Percentiles rank a stretch among this genome's conserved stretches.
Evolutionary conservation across 2,329 filamentous ascomycete species (phyloP).

Genomic region (Phoma sp.): DNA sequence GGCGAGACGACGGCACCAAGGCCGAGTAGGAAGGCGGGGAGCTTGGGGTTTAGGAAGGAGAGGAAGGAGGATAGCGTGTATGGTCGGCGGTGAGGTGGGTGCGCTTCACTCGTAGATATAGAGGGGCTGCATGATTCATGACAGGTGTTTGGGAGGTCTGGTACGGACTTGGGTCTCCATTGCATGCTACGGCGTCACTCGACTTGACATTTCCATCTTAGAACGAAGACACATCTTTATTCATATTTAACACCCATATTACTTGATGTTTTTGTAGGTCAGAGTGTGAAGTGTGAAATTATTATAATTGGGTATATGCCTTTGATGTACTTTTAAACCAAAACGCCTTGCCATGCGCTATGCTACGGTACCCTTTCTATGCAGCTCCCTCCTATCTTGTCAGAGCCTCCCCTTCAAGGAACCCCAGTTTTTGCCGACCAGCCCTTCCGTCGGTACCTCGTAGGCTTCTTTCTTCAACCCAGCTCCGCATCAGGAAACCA

Average conservation of each 20-base stretch:
- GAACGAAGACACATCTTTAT: too few species aligned
- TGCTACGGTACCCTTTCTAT: not conserved
- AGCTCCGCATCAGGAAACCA: slow-evolving; percentile 28
- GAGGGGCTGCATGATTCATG: not conserved
- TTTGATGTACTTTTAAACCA: not conserved
- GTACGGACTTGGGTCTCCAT: not conserved
- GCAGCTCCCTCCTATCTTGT: too few species aligned
- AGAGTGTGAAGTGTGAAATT: not conserved
- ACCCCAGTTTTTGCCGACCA: too few species aligned
- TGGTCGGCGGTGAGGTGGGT: slow-evolving; percentile 45
- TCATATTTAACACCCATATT: too few species aligned
- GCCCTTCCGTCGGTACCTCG: too few species aligned
- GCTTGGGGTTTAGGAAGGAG: slow-evolving; percentile 34
- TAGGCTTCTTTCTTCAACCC: not conserved
- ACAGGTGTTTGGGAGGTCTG: not conserved
- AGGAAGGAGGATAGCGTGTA: slow-evolving; percentile 51
- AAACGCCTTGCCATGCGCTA: slow-evolving; percentile 11
- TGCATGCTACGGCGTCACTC: not conserved
- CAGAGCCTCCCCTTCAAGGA: too few species aligned
- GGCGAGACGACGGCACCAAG: slow-evolving; percentile 29
- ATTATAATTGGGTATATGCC: slow-evolving; percentile 5
- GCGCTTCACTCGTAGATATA: not conserved
- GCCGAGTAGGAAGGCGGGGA: slow-evolving; percentile 40
- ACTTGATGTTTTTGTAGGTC: too few species aligned
- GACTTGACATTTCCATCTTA: not conserved